Evolutionary conservation across 2,329 filamentous ascomycete species (phyloP).

Genomic region (Diplodia corticola): DNA sequence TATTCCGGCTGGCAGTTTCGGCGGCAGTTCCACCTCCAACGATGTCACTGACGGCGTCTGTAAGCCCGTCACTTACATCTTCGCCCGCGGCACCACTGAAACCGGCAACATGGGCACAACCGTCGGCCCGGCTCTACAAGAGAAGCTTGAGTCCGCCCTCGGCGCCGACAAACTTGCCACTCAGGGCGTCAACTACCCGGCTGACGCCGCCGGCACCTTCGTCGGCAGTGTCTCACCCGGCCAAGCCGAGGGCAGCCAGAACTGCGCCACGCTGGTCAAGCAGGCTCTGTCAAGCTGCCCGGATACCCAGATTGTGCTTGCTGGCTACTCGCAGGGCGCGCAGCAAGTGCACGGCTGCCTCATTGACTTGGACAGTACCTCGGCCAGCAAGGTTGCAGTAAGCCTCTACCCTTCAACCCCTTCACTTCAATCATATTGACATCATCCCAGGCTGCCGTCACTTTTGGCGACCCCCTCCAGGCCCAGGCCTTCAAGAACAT

Average conservation of each 20-base stretch:
- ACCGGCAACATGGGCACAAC: slow-evolving; percentile 53
- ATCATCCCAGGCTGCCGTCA: slow-evolving; percentile 30
- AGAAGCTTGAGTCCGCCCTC: slow-evolving; percentile 45
- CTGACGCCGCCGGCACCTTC: slow-evolving; percentile 33
- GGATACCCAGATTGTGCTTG: slow-evolving; percentile 48
- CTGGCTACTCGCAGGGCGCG: slow-evolving; percentile 45
- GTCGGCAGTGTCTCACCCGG: slow-evolving; percentile 42
- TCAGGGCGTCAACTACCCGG: slow-evolving; percentile 57
- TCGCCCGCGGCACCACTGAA: slow-evolving; percentile 58
- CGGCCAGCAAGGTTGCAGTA: background rate
- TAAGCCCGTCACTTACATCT: slow-evolving; percentile 55
- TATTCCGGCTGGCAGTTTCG: background rate
- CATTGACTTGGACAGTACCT: background rate
- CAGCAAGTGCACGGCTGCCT: slow-evolving; percentile 34
- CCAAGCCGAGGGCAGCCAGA: slow-evolving; percentile 45
- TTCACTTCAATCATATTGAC: background rate
- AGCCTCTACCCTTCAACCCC: slow-evolving; percentile 15
- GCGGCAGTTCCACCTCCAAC: slow-evolving; percentile 30
- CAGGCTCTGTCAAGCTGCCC: slow-evolving; percentile 46
- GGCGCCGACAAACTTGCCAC: slow-evolving; percentile 48
- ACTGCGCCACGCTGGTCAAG: slow-evolving; percentile 41
- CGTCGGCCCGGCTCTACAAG: slow-evolving; percentile 54
- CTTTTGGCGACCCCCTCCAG: slow-evolving; percentile 42
- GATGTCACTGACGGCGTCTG: slow-evolving; percentile 39
- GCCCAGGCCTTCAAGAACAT: slow-evolving; percentile 28